Evolutionary conservation across 1,139 yeast species (phyloP).

Genomic region (Debaryomyces udenii): DNA sequence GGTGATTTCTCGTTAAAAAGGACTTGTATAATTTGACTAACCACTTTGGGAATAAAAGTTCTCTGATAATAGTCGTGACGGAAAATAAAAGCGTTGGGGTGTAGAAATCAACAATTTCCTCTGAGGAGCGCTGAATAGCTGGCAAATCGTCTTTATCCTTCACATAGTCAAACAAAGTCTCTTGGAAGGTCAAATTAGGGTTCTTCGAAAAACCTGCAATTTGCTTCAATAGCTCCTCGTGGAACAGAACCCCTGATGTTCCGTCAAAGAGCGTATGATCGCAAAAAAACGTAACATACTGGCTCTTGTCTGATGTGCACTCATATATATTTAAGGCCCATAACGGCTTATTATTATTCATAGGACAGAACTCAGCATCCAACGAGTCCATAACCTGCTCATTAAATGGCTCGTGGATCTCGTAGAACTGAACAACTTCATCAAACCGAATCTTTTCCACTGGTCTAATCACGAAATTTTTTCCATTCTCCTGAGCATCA

Average conservation of each 20-base stretch:
- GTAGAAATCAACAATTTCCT: slow-evolving; percentile 15
- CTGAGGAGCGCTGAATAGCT: slow-evolving; percentile 7
- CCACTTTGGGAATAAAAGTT: slow-evolving; percentile 15
- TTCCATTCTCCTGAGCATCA: slow-evolving; percentile 17
- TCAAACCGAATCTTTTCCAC: slow-evolving; percentile 25
- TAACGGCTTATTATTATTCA: slow-evolving; percentile 26
- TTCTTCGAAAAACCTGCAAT: slow-evolving; percentile 9
- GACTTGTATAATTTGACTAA: slow-evolving; percentile 5
- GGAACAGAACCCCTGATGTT: slow-evolving; percentile 34
- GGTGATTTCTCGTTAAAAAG: slow-evolving; percentile 8
- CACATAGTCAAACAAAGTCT: slow-evolving; percentile 13
- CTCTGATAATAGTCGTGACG: slow-evolving; percentile 5
- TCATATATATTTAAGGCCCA: slow-evolving; percentile 33
- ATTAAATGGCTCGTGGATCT: slow-evolving; percentile 19
- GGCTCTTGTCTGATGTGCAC: slow-evolving; percentile 17
- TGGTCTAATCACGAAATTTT: slow-evolving; percentile 23
- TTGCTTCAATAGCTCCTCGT: slow-evolving; percentile 28
- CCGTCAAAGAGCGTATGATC: slow-evolving; percentile 45
- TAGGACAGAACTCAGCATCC: slow-evolving; percentile 20
- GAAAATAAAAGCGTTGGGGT: slow-evolving; percentile 15
- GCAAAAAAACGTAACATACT: slow-evolving; percentile 28
- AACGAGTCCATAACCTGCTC: slow-evolving; percentile 20
- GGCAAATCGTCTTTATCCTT: slow-evolving; percentile 9
- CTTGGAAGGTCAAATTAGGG: neutral
- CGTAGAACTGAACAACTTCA: slow-evolving; percentile 26